phyloP scores from a whole-genome alignment of 2,329 filamentous ascomycete genomes.

The Fusarium devonianum region DNA sequence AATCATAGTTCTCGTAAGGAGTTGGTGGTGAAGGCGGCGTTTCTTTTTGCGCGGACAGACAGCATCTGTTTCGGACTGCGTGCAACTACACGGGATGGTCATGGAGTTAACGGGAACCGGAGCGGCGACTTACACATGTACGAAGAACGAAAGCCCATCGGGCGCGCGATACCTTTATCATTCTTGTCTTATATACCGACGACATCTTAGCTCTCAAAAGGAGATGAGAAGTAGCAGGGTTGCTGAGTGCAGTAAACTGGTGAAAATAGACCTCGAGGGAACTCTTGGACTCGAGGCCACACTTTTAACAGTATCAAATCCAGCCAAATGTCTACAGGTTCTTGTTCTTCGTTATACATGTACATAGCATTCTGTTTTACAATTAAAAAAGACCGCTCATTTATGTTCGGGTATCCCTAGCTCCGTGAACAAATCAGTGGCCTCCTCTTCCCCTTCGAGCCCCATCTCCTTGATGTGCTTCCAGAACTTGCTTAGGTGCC shows the following conservation, averaged over 20 bases:
- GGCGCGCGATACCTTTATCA: conserved; percentile 35
- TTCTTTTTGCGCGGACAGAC: conserved; percentile 28
- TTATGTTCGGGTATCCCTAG: conserved; percentile 52
- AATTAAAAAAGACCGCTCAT: conserved; percentile 11
- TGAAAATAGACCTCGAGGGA: conserved; percentile 9
- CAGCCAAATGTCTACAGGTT: background rate
- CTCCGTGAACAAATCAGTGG: conserved; percentile 57
- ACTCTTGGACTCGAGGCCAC: background rate
- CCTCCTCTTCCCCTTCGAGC: conserved; percentile 56
- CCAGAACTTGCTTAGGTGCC: conserved; percentile 88
- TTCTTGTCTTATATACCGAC: conserved; percentile 25
- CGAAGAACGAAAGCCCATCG: conserved; percentile 34
- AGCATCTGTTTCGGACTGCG: conserved; percentile 18
- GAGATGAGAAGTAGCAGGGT: background rate
- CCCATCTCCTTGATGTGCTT: conserved; percentile 73
- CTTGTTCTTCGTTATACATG: conserved; percentile 8
- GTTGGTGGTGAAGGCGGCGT: conserved; percentile 20
- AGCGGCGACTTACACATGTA: conserved; percentile 38
- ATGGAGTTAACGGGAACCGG: conserved; percentile 39
- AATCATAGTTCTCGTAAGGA: conserved; percentile 35
- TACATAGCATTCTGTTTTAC: conserved; percentile 10
- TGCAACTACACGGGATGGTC: conserved; percentile 20
- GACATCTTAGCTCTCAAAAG: conserved; percentile 11
- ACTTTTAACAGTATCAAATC: background rate
- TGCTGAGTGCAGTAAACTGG: background rate